A percentile compares a stretch with the other conserved stretches of the same genome.
Conservation (phyloP, 805 yeast genomes). For the Candida broadrunensis region DNA sequence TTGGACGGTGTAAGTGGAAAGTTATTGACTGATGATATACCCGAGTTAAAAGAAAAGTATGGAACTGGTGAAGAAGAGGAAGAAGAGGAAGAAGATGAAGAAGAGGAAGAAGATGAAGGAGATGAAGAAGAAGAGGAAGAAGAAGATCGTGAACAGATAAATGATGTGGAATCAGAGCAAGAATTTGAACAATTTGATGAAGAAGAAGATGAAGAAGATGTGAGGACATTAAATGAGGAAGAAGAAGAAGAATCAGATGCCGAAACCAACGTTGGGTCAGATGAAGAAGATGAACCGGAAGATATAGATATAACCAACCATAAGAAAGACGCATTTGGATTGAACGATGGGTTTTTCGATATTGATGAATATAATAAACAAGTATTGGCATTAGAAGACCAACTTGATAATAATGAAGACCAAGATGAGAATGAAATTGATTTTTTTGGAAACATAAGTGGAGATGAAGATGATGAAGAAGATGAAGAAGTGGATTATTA, state of each 20-base stretch:
- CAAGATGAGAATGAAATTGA: slow-evolving; percentile 38
- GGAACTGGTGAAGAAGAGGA: slow-evolving; percentile 23
- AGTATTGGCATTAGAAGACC: slow-evolving; percentile 54
- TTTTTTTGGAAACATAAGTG: slow-evolving; percentile 30
- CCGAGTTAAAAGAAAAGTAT: slow-evolving; percentile 40
- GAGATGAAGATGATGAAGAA: slow-evolving; percentile 37
- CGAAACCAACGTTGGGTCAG: slow-evolving; percentile 10
- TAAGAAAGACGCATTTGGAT: slow-evolving; percentile 54
- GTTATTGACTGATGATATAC: slow-evolving; percentile 55
- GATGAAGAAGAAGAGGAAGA: slow-evolving; percentile 52
- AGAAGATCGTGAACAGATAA: slow-evolving; percentile 26
- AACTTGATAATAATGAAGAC: slow-evolving; percentile 18
- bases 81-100: slow-evolving; percentile 17
- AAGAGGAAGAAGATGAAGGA: slow-evolving; percentile 34
- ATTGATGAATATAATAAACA: slow-evolving; percentile 81
- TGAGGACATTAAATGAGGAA: slow-evolving; percentile 4
- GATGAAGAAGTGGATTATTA: slow-evolving; percentile 60
- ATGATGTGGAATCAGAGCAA: slow-evolving; percentile 26
- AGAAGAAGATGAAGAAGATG: slow-evolving; percentile 1
- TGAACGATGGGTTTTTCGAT: slow-evolving; percentile 82
- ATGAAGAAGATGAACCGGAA: slow-evolving; percentile 10
- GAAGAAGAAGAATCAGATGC: slow-evolving; percentile 20
- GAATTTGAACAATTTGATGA: slow-evolving; percentile 18
- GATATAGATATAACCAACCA: slow-evolving; percentile 15
- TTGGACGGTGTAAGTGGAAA: slow-evolving; percentile 73